Conservation (phyloP, 805 yeast genomes). For the Lipomyces japonicus region DNA sequence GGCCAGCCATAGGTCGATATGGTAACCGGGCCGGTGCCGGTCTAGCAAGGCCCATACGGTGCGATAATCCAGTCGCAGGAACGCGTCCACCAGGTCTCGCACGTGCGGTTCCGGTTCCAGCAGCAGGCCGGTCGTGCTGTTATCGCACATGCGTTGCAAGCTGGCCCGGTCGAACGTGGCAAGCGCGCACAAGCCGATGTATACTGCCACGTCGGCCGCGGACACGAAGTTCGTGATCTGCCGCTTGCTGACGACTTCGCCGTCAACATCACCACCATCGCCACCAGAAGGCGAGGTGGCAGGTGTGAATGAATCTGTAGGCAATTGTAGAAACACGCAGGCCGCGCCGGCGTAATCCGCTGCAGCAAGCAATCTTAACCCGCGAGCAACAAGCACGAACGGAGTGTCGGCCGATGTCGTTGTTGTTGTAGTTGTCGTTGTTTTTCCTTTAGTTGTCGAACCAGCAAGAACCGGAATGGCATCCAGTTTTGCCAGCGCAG, state of each 20-base stretch:
- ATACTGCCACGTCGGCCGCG: conserved; percentile 16
- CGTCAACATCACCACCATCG: neutral
- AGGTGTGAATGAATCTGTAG: neutral
- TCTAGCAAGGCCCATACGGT: conserved; percentile 11
- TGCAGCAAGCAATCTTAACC: conserved; percentile 10
- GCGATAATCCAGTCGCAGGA: conserved; percentile 17
- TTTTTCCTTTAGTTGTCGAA: too few species aligned
- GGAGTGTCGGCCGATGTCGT: conserved; percentile 11
- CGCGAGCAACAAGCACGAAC: conserved; percentile 13
- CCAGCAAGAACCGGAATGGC: conserved; percentile 2
- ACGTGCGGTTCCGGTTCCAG: conserved; percentile 22
- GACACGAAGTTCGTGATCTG: conserved; percentile 14
- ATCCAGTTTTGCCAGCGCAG: conserved; percentile 13
- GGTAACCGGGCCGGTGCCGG: conserved; percentile 12
- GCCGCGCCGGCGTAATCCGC: conserved; percentile 14
- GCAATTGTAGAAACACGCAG: conserved; percentile 1
- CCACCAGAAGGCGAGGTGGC: neutral
- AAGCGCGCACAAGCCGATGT: conserved; percentile 20
- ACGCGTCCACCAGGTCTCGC: conserved; percentile 21
- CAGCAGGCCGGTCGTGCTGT: conserved; percentile 16
- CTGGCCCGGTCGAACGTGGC: conserved; percentile 18
- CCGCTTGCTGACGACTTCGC: neutral
- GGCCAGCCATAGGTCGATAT: conserved; percentile 23
- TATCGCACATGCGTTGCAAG: conserved; percentile 13
- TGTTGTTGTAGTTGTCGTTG: neutral